Percentiles rank a stretch among this genome's conserved stretches.
Conservation (phyloP, 2,329 filamentous ascomycete genomes). For the Apiospora rasikravindrae region DNA sequence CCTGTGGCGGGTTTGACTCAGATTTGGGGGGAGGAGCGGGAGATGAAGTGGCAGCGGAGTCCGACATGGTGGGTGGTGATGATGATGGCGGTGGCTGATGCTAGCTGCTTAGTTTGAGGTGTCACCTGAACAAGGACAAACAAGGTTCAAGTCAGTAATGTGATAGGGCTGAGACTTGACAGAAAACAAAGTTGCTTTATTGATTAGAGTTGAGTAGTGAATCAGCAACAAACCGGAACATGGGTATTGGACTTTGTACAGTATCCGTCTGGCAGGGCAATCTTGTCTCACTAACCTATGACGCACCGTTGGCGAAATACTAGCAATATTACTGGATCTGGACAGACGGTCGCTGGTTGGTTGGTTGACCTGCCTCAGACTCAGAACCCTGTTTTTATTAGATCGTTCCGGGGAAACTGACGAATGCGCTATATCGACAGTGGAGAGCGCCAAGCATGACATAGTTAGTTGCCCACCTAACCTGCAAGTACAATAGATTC, state of each 20-base stretch:
- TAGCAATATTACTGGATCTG: conserved; percentile 8
- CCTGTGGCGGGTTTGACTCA: neutral
- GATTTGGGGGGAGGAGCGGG: neutral
- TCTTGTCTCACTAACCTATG: neutral
- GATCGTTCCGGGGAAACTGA: neutral
- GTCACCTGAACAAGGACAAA: neutral
- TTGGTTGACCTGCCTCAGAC: neutral
- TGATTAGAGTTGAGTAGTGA: neutral
- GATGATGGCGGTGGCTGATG: neutral
- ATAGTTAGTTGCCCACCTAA: neutral
- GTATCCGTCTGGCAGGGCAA: neutral
- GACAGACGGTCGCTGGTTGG: neutral
- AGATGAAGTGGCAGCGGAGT: conserved; percentile 1
- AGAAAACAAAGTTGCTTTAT: neutral
- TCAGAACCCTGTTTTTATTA: conserved; percentile 7
- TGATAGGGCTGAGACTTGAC: neutral
- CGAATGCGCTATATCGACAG: neutral
- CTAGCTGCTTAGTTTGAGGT: neutral
- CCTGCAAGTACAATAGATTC: too few relatives aligned
- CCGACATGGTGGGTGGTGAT: neutral
- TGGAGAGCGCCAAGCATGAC: conserved; percentile 13
- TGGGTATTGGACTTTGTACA: neutral
- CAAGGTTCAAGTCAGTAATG: neutral
- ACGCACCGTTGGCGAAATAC: conserved; percentile 1
- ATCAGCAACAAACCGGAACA: neutral